These are phyloP conservation scores for Neolentinus lepideus DNA, from an alignment of 1,284 basidiomycete genomes.

Conservation along the genomic window DNA sequence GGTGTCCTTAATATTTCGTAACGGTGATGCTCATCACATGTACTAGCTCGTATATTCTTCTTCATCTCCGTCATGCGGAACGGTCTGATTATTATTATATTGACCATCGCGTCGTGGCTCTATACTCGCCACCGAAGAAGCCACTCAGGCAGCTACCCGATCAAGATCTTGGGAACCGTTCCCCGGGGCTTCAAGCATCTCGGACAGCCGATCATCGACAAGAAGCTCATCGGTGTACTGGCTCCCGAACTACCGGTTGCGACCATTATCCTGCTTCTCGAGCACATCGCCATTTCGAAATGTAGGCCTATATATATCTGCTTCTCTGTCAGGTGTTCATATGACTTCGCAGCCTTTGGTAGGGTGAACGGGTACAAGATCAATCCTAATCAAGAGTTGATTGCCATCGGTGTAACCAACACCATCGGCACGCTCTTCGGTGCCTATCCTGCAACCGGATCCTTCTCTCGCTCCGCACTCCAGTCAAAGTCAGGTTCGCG, in stretches of 20 bases:
- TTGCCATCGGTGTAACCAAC: slow-evolving; percentile 97
- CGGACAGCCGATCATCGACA: slow-evolving; percentile 62
- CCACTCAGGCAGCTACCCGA: slow-evolving; percentile 66
- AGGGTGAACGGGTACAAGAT: slow-evolving; percentile 97
- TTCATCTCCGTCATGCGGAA: slow-evolving; percentile 83
- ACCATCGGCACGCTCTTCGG: slow-evolving; percentile 80
- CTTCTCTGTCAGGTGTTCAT: background rate
- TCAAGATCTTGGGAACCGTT: slow-evolving; percentile 81
- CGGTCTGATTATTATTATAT: slow-evolving; percentile 79
- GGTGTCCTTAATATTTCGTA: background rate
- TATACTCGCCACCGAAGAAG: slow-evolving; percentile 63
- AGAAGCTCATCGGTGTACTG: slow-evolving; percentile 60
- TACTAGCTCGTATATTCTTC: slow-evolving; percentile 74
- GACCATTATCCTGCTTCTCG: slow-evolving; percentile 90
- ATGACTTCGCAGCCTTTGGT: slow-evolving; percentile 68
- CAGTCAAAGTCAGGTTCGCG: slow-evolving; percentile 96
- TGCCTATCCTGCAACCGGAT: slow-evolving; percentile 96
- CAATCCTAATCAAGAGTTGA: slow-evolving; percentile 94
- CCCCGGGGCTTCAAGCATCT: slow-evolving; percentile 82
- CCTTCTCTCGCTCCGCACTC: slow-evolving; percentile 94
- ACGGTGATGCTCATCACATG: slow-evolving; percentile 10
- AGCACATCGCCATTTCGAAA: slow-evolving; percentile 96
- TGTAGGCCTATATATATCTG: slow-evolving; percentile 36
- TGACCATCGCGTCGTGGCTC: slow-evolving; percentile 82
- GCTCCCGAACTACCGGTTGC: slow-evolving; percentile 83